Percentiles rank a stretch among this genome's conserved stretches.
Evolutionary conservation across 192 early-diverging fungal genomes (phyloP).

Genomic region (Phycomyces blakesleeanus): DNA sequence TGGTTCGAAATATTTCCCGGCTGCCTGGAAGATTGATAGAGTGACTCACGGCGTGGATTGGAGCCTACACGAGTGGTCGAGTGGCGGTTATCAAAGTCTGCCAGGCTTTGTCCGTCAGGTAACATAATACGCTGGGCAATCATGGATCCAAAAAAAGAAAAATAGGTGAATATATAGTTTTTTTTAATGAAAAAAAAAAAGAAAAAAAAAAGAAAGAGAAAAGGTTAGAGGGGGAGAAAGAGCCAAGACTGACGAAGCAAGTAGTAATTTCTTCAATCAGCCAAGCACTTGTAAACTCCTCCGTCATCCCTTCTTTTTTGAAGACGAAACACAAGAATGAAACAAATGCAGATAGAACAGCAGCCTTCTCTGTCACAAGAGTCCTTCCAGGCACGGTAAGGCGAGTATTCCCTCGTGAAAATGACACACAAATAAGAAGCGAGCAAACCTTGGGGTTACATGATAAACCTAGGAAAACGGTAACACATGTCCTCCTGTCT

Average conservation of each 20-base stretch:
- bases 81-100: too few species aligned
- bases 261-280: not conserved
- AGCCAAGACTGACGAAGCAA: not conserved
- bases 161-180: too few species aligned
- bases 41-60: too few species aligned
- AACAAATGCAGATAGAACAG: slow-evolving; percentile 1
- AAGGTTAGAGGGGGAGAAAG: too few species aligned
- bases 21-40: too few species aligned
- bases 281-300: not conserved
- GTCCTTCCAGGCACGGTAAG: not conserved
- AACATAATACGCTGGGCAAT: too few species aligned
- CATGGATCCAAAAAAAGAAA: too few species aligned
- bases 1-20: too few species aligned
- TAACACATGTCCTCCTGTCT: not conserved
- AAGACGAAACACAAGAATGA: slow-evolving; percentile 4
- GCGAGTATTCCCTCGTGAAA: not conserved
- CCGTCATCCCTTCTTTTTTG: not conserved
- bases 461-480: not conserved
- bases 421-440: not conserved
- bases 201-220: too few species aligned
- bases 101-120: too few species aligned
- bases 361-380: not conserved
- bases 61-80: too few species aligned
- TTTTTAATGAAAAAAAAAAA: too few species aligned
- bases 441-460: not conserved